These are phyloP conservation scores for Aegilops bicornis DNA, from an alignment of 176 grass and related monocot species.

Conservation along the genomic window DNA sequence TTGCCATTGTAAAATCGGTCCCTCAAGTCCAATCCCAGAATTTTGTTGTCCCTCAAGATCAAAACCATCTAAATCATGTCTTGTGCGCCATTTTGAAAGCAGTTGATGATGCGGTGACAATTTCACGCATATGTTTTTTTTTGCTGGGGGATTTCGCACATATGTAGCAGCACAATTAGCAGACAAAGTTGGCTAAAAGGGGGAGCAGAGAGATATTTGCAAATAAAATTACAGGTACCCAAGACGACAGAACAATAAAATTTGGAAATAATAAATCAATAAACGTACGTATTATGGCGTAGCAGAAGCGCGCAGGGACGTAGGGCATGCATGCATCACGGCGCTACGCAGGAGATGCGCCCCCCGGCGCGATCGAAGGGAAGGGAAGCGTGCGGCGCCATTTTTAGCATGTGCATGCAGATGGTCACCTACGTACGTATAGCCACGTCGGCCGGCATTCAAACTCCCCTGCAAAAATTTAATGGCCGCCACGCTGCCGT, in stretches of 20 bases:
- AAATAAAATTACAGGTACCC: too few species aligned
- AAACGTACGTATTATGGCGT: not conserved
- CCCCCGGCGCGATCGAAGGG: not conserved
- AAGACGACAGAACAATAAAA: not conserved
- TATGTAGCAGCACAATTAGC: too few species aligned
- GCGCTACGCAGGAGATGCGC: not conserved
- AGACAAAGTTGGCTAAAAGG: too few species aligned
- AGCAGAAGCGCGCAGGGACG: not conserved
- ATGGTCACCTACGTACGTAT: not conserved
- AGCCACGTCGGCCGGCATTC: not conserved
- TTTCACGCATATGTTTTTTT: too few species aligned
- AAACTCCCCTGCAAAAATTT: not conserved
- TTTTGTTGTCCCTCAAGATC: too few species aligned
- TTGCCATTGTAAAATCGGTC: too few species aligned
- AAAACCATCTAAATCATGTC: too few species aligned
- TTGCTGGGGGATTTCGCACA: too few species aligned
- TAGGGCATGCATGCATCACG: not conserved
- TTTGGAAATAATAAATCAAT: not conserved
- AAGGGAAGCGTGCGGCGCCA: not conserved
- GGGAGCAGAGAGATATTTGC: too few species aligned
- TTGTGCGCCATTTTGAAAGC: too few species aligned
- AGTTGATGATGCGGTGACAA: too few species aligned
- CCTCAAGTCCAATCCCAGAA: too few species aligned
- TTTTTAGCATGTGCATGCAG: not conserved
- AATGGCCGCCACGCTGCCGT: slow-evolving; percentile 33